Percentiles rank a stretch among this genome's conserved stretches.
These are phyloP conservation scores for Cladophialophora exuberans DNA, from an alignment of 2,329 filamentous ascomycete genomes.

Conservation along the genomic window DNA sequence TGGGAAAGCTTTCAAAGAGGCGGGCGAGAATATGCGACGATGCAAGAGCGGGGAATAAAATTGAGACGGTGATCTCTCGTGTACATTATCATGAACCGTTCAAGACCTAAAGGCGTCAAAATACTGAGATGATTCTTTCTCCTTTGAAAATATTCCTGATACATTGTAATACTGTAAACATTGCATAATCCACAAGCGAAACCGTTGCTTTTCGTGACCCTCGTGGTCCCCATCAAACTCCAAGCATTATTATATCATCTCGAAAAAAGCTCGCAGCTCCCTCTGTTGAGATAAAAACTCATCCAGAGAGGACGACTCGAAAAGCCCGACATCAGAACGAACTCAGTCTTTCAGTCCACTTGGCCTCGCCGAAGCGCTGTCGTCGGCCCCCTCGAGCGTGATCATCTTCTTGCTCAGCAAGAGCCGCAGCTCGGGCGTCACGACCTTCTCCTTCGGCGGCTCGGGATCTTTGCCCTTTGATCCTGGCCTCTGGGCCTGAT, in stretches of 20 bases:
- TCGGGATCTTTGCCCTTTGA: conserved; percentile 32
- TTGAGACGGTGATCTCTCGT: not conserved
- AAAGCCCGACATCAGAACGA: not conserved
- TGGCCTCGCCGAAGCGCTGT: conserved; percentile 19
- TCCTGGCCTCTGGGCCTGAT: conserved; percentile 4
- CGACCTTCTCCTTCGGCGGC: conserved; percentile 53
- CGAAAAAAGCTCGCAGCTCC: too few species aligned
- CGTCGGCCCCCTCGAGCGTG: conserved; percentile 48
- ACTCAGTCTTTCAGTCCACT: conserved; percentile 31
- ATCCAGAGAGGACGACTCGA: not conserved
- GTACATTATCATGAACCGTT: not conserved
- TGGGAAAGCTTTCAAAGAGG: too few species aligned
- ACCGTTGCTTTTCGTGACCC: too few species aligned
- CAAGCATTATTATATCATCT: too few species aligned
- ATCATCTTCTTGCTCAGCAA: conserved; percentile 65
- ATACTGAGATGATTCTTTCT: not conserved
- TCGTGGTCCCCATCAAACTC: too few species aligned
- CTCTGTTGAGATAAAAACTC: not conserved
- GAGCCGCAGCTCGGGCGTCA: conserved; percentile 65
- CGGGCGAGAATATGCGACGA: not conserved
- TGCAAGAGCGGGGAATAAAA: not conserved
- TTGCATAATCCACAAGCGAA: too few species aligned
- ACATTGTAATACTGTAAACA: not conserved
- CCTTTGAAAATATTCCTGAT: not conserved
- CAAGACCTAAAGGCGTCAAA: not conserved